Conservation (phyloP, 176 grass and related monocot genomes). For the Aegilops sharonensis region DNA sequence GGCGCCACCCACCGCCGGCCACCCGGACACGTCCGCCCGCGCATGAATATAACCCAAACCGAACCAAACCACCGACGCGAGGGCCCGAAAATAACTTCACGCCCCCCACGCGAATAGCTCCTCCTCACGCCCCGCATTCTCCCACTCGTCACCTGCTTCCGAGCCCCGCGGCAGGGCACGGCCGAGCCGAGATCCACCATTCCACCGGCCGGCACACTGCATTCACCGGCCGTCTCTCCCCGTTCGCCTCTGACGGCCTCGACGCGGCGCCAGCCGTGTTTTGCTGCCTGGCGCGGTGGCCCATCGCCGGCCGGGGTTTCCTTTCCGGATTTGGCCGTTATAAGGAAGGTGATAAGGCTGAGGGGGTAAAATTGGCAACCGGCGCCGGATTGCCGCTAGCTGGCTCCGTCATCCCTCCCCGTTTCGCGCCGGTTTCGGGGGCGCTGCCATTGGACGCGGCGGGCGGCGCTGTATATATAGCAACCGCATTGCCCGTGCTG, state of each 20-base stretch:
- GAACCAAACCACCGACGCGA: conserved; percentile 32
- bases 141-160: neutral
- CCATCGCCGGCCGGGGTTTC: neutral
- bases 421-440: conserved; percentile 13
- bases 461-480: conserved; percentile 18
- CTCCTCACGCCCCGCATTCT: conserved; percentile 23
- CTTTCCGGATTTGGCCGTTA: conserved; percentile 2
- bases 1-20: conserved; percentile 30
- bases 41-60: neutral
- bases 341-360: conserved; percentile 40
- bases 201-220: conserved; percentile 32
- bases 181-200: conserved; percentile 23
- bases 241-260: too few relatives aligned
- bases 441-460: neutral
- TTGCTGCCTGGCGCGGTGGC: neutral
- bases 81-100: conserved; percentile 51
- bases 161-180: too few relatives aligned
- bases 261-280: neutral
- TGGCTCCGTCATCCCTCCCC: neutral
- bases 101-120: conserved; percentile 37
- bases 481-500: neutral
- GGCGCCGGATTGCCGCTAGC: conserved; percentile 24
- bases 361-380: conserved; percentile 30
- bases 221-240: too few relatives aligned
- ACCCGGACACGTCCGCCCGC: conserved; percentile 8